A percentile compares a stretch with the other conserved stretches of the same genome.
Evolutionary conservation across 805 yeast genomes (phyloP).

Genomic region (Lachancea dasiensis): DNA sequence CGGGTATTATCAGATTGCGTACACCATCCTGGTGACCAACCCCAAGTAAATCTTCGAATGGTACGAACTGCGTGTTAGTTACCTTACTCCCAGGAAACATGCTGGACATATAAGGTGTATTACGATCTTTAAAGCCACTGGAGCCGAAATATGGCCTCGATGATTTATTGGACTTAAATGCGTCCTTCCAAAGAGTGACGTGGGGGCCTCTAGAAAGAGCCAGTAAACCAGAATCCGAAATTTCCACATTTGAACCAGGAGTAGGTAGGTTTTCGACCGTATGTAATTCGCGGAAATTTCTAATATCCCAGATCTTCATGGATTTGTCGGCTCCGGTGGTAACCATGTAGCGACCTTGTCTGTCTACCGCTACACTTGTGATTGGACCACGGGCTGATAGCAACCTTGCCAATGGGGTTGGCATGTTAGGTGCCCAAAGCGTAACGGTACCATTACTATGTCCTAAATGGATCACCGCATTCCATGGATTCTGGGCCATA

Average conservation of each 20-base stretch:
- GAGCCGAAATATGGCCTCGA: slow-evolving; percentile 48
- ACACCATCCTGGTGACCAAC: slow-evolving; percentile 77
- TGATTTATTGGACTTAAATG: slow-evolving; percentile 38
- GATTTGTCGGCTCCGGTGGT: slow-evolving; percentile 83
- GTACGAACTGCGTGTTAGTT: slow-evolving; percentile 68
- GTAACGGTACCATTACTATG: slow-evolving; percentile 90
- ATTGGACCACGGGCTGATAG: slow-evolving; percentile 84
- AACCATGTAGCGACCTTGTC: slow-evolving; percentile 93
- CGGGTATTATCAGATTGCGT: slow-evolving; percentile 86
- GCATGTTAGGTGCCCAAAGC: slow-evolving; percentile 87
- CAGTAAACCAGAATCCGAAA: slow-evolving; percentile 82
- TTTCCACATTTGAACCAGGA: slow-evolving; percentile 71
- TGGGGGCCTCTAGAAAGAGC: slow-evolving; percentile 96
- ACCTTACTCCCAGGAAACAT: slow-evolving; percentile 71
- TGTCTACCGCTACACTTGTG: slow-evolving; percentile 74
- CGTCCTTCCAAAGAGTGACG: slow-evolving; percentile 90
- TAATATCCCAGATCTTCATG: slow-evolving; percentile 87
- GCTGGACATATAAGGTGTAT: slow-evolving; percentile 89
- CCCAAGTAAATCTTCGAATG: slow-evolving; percentile 94
- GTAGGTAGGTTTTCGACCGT: slow-evolving; percentile 60
- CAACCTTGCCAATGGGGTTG: slow-evolving; percentile 77
- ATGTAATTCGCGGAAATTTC: slow-evolving; percentile 73
- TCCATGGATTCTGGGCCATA: slow-evolving; percentile 90
- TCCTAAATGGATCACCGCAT: slow-evolving; percentile 90
- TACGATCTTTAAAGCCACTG: slow-evolving; percentile 30